Evolutionary conservation across 73 alveolate species (phyloP).

Genomic region (Stentor roeselii): DNA sequence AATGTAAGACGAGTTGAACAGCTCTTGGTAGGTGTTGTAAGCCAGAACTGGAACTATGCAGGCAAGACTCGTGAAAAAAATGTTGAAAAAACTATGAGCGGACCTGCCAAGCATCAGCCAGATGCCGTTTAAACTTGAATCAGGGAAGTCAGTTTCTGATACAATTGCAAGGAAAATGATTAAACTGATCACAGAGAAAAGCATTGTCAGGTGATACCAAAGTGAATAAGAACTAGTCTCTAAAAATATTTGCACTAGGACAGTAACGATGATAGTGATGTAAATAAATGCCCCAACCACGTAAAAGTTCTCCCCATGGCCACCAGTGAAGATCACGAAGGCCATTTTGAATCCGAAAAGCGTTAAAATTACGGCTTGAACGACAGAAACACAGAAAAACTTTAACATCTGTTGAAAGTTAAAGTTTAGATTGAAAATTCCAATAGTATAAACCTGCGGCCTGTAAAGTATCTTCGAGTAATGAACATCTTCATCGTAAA

Average conservation of each 20-base stretch:
- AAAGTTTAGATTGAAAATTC: background rate
- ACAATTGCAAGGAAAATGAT: background rate
- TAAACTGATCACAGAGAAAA: background rate
- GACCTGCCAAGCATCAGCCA: background rate
- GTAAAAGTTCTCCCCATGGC: background rate
- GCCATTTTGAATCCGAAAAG: background rate
- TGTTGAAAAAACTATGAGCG: background rate
- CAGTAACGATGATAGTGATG: background rate
- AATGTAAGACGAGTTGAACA: background rate
- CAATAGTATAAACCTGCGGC: constrained; percentile 7
- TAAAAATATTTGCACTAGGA: background rate
- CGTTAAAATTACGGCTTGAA: background rate
- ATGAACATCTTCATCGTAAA: background rate
- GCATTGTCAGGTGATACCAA: background rate
- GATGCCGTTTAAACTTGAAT: background rate
- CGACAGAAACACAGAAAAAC: background rate
- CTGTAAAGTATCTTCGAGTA: background rate
- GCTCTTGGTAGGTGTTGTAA: background rate
- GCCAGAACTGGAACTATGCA: background rate
- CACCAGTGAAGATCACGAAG: background rate
- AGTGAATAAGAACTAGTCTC: background rate
- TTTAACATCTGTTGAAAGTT: background rate
- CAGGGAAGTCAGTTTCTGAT: background rate
- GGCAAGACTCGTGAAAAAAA: background rate
- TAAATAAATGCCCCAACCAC: background rate